Evolutionary conservation across 371 early-diverging fungal genomes (phyloP), one percentile per base, ranked within the genome.

Genomic region (Globomyces sp.): DNA sequence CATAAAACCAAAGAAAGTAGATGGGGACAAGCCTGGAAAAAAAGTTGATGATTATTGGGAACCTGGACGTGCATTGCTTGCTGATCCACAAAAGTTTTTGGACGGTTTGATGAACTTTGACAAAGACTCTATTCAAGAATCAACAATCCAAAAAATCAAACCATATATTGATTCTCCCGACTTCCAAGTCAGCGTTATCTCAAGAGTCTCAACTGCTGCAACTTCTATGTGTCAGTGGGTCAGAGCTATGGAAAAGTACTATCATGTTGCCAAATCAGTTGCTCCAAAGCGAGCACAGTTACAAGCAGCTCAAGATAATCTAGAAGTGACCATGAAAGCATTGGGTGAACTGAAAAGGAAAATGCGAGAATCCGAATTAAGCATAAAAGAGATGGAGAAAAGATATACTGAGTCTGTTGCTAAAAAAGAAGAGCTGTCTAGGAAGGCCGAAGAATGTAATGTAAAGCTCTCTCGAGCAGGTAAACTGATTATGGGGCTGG

Each of bases 11-110:
- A 80, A 86, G 71, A 82, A 80, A 64, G 71, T 85, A 2, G 85
- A 85, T 57, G 77, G 81, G 43, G 85, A 85, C 68, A 84, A 84
- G 65, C 78, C 77, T 4, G 84, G 84, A 10, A 85, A 84, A 63
- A 85, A 85, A 58, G 71, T 85, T 2, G 85, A 85, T 66, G 85
- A 85, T 63, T 85, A 85, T 64, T 85, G 85, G 85, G 85, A 85
- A 43, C 79, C 79, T 10, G 85, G 85, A 63, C 73, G 75, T 58
- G 76, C 67, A 10, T 34, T 85, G 50, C 71, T 85, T 41, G 76
- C 83, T 1, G 85, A 85, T 36, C 85, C 85, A 9, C 81, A 80
- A 55, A 82, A 79, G 73, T 85, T 85, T 65, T 67, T 85, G 50
- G 85, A 85, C 55, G 71, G 77, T 40, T 68, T 85, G 43, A 71